A percentile compares a stretch with the other conserved stretches of the same genome.
Evolutionary conservation across 83 land plant genomes (phyloP).

Genomic region (Larix sibirica): DNA sequence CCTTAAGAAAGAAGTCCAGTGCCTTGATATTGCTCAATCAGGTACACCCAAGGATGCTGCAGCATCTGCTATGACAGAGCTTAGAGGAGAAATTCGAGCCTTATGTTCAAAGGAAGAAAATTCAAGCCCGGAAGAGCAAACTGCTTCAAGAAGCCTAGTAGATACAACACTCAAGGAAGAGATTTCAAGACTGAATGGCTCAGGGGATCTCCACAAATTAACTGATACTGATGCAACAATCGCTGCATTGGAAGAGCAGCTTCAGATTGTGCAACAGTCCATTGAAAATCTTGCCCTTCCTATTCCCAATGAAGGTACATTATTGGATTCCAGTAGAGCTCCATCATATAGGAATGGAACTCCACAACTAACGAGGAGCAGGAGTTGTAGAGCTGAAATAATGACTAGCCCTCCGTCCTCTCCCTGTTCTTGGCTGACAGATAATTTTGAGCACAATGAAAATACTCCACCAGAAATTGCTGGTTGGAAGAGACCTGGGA

Average conservation of each 20-base stretch:
- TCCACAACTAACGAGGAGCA: conserved; percentile 30
- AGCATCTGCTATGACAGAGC: conserved; percentile 34
- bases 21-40: conserved; percentile 67
- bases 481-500: conserved; percentile 34
- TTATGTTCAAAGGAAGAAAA: neutral
- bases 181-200: conserved; percentile 18
- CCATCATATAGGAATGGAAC: conserved; percentile 17
- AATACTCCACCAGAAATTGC: conserved; percentile 43
- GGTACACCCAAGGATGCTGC: conserved; percentile 38
- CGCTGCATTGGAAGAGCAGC: conserved; percentile 42
- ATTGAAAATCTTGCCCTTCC: conserved; percentile 38
- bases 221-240: conserved; percentile 35
- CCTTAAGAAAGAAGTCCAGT: conserved; percentile 85
- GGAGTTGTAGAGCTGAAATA: conserved; percentile 40
- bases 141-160: neutral
- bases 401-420: conserved; percentile 20
- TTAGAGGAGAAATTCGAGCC: conserved; percentile 36
- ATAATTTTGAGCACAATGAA: conserved; percentile 15
- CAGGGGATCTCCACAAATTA: conserved; percentile 3
- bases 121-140: neutral
- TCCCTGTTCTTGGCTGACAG: conserved; percentile 15
- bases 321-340: neutral
- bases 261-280: conserved; percentile 43
- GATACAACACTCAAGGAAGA: conserved; percentile 18
- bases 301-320: conserved; percentile 18